Percentiles rank a stretch among this genome's conserved stretches.
phyloP scores from a whole-genome alignment of 306 rosid species.

The Pterocarpus macrocarpus region DNA sequence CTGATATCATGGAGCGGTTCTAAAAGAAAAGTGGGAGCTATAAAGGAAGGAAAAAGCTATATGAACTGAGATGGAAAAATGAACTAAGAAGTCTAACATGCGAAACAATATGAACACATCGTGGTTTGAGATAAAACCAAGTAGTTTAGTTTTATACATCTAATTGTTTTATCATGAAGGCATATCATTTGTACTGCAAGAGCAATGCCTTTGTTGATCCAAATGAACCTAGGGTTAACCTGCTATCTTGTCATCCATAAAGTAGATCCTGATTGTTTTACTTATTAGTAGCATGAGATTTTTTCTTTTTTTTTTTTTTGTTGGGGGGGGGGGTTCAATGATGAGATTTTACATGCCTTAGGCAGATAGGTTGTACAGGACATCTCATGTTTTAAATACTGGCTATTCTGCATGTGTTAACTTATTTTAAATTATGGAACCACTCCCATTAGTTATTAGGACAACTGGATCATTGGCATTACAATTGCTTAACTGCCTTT shows the following conservation, averaged over 20 bases:
- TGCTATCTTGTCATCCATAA: slow-evolving; percentile 16
- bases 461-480: too few relatives aligned
- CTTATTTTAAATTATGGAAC: too few relatives aligned
- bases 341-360: slow-evolving; percentile 15
- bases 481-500: too few relatives aligned
- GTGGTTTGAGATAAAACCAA: slow-evolving; percentile 2
- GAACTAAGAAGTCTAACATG: neutral
- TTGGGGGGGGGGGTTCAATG: too few relatives aligned
- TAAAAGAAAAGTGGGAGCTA: neutral
- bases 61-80: neutral
- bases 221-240: slow-evolving; percentile 18
- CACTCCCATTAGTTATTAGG: too few relatives aligned
- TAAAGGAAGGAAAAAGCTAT: neutral
- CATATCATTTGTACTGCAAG: slow-evolving; percentile 23
- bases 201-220: slow-evolving; percentile 1
- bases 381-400: too few relatives aligned
- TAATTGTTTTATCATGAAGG: slow-evolving; percentile 20
- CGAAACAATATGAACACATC: neutral
- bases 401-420: too few relatives aligned
- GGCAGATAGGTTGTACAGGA: neutral
- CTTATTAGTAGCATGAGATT: neutral
- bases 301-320: too few relatives aligned
- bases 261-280: neutral
- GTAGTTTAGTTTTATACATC: slow-evolving; percentile 4
- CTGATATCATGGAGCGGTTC: neutral